These are phyloP conservation scores for Immersiporthe knoxdaviesiana DNA, from an alignment of 2,329 filamentous ascomycete genomes.

Conservation along the genomic window DNA sequence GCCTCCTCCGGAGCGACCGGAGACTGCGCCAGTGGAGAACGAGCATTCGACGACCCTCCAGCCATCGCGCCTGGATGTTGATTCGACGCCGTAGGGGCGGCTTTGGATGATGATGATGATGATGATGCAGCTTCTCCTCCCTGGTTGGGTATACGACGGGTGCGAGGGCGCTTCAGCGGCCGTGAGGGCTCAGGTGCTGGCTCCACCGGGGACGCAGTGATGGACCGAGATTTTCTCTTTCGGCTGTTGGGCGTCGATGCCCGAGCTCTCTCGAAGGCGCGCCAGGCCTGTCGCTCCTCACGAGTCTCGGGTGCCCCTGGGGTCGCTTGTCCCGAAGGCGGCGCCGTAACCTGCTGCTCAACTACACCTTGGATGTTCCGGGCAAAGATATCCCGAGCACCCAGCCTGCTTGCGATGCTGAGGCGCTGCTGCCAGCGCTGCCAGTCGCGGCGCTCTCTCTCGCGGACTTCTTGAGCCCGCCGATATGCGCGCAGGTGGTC, in stretches of 20 bases:
- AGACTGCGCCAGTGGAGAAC: constrained; percentile 33
- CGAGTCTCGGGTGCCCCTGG: constrained; percentile 65
- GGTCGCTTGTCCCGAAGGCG: constrained; percentile 43
- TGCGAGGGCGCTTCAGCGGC: constrained; percentile 85
- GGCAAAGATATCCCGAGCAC: constrained; percentile 73
- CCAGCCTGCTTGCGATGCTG: constrained; percentile 78
- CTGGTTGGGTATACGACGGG: constrained; percentile 63
- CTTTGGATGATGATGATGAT: too few relatives aligned
- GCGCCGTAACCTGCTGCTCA: constrained; percentile 52
- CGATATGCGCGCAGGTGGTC: constrained; percentile 57
- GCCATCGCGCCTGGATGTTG: constrained; percentile 27
- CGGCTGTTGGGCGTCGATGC: constrained; percentile 55
- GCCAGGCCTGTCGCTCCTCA: constrained; percentile 86
- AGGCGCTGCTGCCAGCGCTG: constrained; percentile 84
- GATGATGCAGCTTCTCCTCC: constrained; percentile 53
- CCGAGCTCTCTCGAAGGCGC: constrained; percentile 83
- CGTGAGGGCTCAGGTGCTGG: constrained; percentile 73
- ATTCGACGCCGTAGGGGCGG: constrained; percentile 29
- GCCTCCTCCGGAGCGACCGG: constrained; percentile 48
- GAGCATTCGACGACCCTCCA: constrained; percentile 29
- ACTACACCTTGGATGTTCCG: constrained; percentile 61
- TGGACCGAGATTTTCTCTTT: constrained; percentile 75
- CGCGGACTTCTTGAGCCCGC: constrained; percentile 54
- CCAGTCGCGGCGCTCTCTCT: constrained; percentile 60
- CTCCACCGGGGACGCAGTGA: constrained; percentile 71